Base-by-base conservation (phyloP, 352 stramenopile genomes). In the Globisporangium takayamanum region DNA sequence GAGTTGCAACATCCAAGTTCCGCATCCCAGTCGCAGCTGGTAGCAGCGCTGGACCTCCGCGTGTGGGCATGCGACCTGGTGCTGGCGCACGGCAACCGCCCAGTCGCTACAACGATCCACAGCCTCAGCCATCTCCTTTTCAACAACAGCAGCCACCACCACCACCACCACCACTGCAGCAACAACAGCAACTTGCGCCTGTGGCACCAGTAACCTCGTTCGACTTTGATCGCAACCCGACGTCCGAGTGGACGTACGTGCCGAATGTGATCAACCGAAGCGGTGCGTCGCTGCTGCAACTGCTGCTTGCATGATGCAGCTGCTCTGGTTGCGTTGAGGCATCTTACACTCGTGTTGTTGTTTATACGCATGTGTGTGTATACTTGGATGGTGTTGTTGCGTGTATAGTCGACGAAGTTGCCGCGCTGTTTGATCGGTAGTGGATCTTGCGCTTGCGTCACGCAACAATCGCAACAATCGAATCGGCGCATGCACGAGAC, bases 171-270 rank as follows among this genome's bases (percentile, higher is more conserved):
- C 25, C 53, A 15, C 61, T 42, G 46, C 30, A 30, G 16, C 49
- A 63, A 22, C 44, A 44, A 20, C 48, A 22, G 4, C 28, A 16
- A 16, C 20, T 10, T 26, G 14, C 30, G 26, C 46, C 28, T 33
- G 22, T 25, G 42, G 46, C 10, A 56, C 36, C 20, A 62, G 41
- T 14, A 20, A 55, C 62, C 36, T 33, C 55, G 12, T 77, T 89
- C 36, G 74, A 89, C 50, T 89, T 89, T 48, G 70, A 53, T 8
- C 68, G 68, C 26, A 73, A 78, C 44, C 76, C 80, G 16, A 87
- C 80, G 22, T 86, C 72, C 22, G 70, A 88, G 49, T 90, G 80
- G 80, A 57, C 61, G 14, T 88, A 88, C 68, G 42, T 59, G n/a
- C 67, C 72, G 10, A 69, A 79, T 42, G 66, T 64, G 37, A 60